phyloP scores from a whole-genome alignment of 2,329 filamentous ascomycete genomes.

The Mycogone perniciosa region DNA sequence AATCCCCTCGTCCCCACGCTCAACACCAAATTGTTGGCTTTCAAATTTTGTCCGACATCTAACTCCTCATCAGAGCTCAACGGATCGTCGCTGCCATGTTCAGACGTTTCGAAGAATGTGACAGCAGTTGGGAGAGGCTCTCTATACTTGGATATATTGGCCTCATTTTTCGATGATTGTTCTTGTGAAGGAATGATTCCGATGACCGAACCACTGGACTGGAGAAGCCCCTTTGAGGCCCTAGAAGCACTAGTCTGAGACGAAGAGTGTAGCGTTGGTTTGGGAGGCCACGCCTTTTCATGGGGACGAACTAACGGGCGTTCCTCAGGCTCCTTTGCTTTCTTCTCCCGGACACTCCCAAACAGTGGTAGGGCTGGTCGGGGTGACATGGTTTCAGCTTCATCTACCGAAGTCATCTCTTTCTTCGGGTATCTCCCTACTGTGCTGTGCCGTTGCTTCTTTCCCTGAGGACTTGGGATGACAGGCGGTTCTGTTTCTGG shows the following conservation, averaged over 20 bases:
- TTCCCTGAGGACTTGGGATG: slow-evolving; percentile 30
- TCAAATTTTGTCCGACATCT: not conserved
- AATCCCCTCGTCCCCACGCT: too few relatives aligned
- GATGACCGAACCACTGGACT: slow-evolving; percentile 54
- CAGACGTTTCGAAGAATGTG: slow-evolving; percentile 60
- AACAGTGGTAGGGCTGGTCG: slow-evolving; percentile 67
- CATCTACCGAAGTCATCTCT: slow-evolving; percentile 42
- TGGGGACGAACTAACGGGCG: slow-evolving; percentile 51
- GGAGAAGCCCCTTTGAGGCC: slow-evolving; percentile 29
- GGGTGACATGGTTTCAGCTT: slow-evolving; percentile 67
- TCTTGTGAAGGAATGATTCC: slow-evolving; percentile 52
- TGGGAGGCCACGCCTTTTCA: slow-evolving; percentile 23
- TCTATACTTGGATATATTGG: slow-evolving; percentile 51
- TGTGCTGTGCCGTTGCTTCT: slow-evolving; percentile 46
- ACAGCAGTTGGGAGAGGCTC: slow-evolving; percentile 66
- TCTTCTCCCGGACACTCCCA: slow-evolving; percentile 64
- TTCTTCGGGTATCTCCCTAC: slow-evolving; percentile 45
- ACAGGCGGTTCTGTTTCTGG: slow-evolving; percentile 35
- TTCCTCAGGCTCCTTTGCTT: slow-evolving; percentile 47
- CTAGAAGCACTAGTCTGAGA: slow-evolving; percentile 23
- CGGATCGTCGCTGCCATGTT: slow-evolving; percentile 54
- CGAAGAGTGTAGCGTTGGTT: not conserved
- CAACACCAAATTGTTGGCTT: too few relatives aligned
- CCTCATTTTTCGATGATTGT: slow-evolving; percentile 43
- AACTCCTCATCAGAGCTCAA: slow-evolving; percentile 28